A percentile compares a stretch with the other conserved stretches of the same genome.
phyloP scores from a whole-genome alignment of 1,284 basidiomycete genomes.

The Blastosporella zonata region DNA sequence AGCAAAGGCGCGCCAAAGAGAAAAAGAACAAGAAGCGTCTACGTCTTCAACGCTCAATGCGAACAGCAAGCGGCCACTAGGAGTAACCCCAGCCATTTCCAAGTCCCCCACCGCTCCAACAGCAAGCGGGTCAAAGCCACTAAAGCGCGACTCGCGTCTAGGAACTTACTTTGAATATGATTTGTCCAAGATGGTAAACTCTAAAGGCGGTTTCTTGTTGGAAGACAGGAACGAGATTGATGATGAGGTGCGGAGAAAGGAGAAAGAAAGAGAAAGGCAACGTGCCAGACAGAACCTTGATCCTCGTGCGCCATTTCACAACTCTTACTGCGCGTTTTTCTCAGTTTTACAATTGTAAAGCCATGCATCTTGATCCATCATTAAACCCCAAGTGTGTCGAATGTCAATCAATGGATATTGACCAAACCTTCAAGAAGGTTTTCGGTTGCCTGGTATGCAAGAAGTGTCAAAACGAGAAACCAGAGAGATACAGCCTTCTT shows the following conservation, averaged over 20 bases:
- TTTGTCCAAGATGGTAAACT: slow-evolving; percentile 94
- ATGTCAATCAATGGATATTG: slow-evolving; percentile 83
- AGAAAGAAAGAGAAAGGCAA: slow-evolving; percentile 74
- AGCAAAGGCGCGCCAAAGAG: neutral
- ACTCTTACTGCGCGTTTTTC: neutral
- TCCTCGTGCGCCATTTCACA: slow-evolving; percentile 50
- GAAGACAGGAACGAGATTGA: slow-evolving; percentile 67
- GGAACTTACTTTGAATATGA: slow-evolving; percentile 96
- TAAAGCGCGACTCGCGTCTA: slow-evolving; percentile 60
- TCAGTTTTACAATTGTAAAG: slow-evolving; percentile 2
- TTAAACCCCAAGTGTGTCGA: slow-evolving; percentile 81
- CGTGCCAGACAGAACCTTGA: slow-evolving; percentile 66
- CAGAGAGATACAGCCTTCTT: slow-evolving; percentile 91
- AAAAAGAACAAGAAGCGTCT: slow-evolving; percentile 28
- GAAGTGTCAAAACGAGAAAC: slow-evolving; percentile 83
- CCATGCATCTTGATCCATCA: slow-evolving; percentile 20
- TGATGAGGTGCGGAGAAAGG: slow-evolving; percentile 64
- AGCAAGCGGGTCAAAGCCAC: slow-evolving; percentile 40
- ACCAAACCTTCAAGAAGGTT: slow-evolving; percentile 75
- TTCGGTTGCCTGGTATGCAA: slow-evolving; percentile 87
- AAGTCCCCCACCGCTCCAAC: slow-evolving; percentile 55
- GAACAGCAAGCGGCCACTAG: slow-evolving; percentile 54
- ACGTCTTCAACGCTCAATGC: slow-evolving; percentile 44
- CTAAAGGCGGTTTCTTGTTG: slow-evolving; percentile 84
- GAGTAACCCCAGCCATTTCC: slow-evolving; percentile 47